Conservation (phyloP, 306 rosid genomes). For the Gynostemma pentaphyllum region DNA sequence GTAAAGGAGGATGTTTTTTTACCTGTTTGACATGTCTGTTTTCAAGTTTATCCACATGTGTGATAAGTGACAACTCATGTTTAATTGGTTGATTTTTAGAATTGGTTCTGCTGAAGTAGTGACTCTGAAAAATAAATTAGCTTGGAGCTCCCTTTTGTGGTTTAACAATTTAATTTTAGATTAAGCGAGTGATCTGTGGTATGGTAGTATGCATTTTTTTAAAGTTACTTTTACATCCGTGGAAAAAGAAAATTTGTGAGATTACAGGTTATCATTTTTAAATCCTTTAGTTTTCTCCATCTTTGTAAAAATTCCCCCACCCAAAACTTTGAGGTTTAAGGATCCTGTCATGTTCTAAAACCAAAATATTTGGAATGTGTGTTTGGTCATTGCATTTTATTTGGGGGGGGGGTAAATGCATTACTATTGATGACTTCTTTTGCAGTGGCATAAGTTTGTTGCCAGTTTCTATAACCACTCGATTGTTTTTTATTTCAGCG, state of each 20-base stretch:
- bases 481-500: constrained; percentile 33
- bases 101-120: not conserved
- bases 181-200: no score
- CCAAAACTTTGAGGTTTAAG: not conserved
- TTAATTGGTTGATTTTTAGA: not conserved
- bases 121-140: not conserved
- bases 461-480: not conserved
- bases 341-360: not conserved
- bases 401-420: not conserved
- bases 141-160: not conserved
- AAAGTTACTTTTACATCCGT: no score
- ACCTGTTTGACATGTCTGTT: not conserved
- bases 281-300: not conserved
- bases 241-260: not conserved
- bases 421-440: not conserved
- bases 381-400: not conserved
- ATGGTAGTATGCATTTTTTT: not conserved
- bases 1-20: constrained; percentile 23
- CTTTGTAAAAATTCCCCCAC: not conserved
- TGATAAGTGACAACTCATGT: not conserved
- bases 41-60: not conserved
- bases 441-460: not conserved
- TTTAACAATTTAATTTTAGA: no score
- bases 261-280: not conserved
- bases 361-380: not conserved